Base-by-base conservation (phyloP, 208 protist genomes). In the Polymyxa betae region DNA sequence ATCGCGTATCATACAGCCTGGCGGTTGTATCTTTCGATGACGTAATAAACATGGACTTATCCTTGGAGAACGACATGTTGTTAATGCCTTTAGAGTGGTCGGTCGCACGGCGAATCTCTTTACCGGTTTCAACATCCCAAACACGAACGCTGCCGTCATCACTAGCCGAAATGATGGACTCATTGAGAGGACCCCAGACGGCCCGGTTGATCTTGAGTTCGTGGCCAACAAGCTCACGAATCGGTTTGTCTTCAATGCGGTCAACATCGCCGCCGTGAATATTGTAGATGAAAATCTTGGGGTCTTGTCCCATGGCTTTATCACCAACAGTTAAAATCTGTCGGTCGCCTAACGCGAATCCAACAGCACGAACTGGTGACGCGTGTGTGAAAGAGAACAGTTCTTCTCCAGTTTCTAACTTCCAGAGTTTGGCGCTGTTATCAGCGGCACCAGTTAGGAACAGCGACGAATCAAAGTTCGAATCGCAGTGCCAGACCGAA, bases 161-260 rank as follows among this genome's bases (percentile, higher is more conserved):
- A 92, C 92, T 93, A 44, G 94, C 91, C 77, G 96, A 96, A 94
- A 98, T 96, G 92, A 99, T 98, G 20, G 94, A 96, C 90, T 98
- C 94, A 93, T 99, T 99, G 16, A 97, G 96, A 43, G 97, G 97
- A 20, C 97, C 97, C 97, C 97, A 99, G 32, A 95, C 88, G 0
- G 97, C 97, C 5, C 92, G 89, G 52, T 93, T 96, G 89, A 97
- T 97, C 91, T 96, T 97, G 40, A 32, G n/a, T 35, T 32, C 68
- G 40, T 90, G 89, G 0, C 89, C 91, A 0, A 90, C 12, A 60
- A 92, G 52, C 45, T 78, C 88, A n/a, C 38, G 54, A 38, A 78
- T 64, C 40, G 49, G 44, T 10, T 32, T 29, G 87, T 92, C 68
- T 43, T 49, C 49, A n/a, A 89, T 89, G 32, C 45, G 87, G 38